Evolutionary conservation across 306 rosid genomes (phyloP).

Genomic region (Begonia loranthoides): DNA sequence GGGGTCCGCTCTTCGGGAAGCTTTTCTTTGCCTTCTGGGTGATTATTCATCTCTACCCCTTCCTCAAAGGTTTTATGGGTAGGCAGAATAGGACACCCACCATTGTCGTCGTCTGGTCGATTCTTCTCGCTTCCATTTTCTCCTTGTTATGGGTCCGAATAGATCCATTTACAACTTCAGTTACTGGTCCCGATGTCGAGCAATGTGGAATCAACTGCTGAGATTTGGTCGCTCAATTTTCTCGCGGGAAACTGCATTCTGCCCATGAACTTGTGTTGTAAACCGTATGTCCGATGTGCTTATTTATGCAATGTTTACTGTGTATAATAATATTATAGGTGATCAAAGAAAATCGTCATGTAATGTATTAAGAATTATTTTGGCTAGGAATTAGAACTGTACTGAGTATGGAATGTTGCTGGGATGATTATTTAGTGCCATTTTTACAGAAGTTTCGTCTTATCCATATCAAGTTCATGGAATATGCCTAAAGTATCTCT

Average conservation of each 20-base stretch:
- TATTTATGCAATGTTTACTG: conserved; percentile 7
- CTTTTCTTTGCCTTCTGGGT: conserved; percentile 99
- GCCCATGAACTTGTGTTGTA: neutral
- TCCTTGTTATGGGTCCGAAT: conserved; percentile 81
- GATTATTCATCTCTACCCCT: conserved; percentile 84
- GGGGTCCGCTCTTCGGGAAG: conserved; percentile 97
- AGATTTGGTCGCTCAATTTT: neutral
- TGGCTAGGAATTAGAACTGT: neutral
- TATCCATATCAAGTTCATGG: too few species aligned
- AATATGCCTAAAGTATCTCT: too few species aligned
- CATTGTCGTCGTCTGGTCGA: conserved; percentile 86
- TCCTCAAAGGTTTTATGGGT: conserved; percentile 99
- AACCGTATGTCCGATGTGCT: neutral
- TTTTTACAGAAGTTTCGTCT: too few species aligned
- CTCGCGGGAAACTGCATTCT: neutral
- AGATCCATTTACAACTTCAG: conserved; percentile 76
- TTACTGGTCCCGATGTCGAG: conserved; percentile 76
- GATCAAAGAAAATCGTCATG: neutral
- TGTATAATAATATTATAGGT: conserved; percentile 1
- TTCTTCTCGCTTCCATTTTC: conserved; percentile 88
- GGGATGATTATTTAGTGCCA: too few species aligned
- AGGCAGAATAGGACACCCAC: conserved; percentile 94
- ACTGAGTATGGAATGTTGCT: too few species aligned
- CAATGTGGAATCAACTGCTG: conserved; percentile 94
- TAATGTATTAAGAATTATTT: neutral